Evolutionary conservation across 2,329 filamentous ascomycete species (phyloP).

Genomic region (Colletotrichum sp.): DNA sequence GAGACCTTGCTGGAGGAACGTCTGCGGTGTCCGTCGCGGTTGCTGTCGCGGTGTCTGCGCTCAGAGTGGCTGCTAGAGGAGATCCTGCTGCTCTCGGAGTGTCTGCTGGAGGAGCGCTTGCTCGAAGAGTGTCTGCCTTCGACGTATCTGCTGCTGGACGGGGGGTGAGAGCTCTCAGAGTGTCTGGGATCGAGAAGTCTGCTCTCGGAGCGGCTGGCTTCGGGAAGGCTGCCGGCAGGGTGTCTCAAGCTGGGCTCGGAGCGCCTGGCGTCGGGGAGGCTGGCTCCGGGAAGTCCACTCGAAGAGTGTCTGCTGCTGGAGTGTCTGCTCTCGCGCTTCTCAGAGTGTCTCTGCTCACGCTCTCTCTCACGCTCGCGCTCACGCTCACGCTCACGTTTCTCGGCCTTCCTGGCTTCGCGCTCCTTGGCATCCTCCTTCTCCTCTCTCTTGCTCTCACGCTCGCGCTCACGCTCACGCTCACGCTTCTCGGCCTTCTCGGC

Average conservation of each 20-base stretch:
- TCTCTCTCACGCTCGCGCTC: neutral
- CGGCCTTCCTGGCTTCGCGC: neutral
- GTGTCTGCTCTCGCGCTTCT: neutral
- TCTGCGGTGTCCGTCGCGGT: neutral
- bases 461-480: neutral
- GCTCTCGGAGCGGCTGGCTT: neutral
- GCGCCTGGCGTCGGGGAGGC: neutral
- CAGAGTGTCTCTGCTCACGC: neutral
- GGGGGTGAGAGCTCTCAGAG: neutral
- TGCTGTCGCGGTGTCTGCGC: neutral
- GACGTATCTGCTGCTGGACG: neutral
- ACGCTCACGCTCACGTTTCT: neutral
- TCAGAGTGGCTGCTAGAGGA: neutral
- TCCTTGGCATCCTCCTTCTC: neutral
- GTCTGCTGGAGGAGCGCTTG: neutral
- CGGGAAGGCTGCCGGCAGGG: neutral
- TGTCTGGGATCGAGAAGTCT: neutral
- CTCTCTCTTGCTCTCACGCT: neutral
- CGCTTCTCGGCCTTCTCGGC: neutral
- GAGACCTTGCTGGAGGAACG: neutral
- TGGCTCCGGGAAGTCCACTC: neutral
- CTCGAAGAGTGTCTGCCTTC: neutral
- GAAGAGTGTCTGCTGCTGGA: neutral
- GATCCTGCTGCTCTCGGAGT: neutral
- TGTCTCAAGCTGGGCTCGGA: neutral